Base-by-base conservation (phyloP, 257 asterid genomes). In the Solanum arcanum region DNA sequence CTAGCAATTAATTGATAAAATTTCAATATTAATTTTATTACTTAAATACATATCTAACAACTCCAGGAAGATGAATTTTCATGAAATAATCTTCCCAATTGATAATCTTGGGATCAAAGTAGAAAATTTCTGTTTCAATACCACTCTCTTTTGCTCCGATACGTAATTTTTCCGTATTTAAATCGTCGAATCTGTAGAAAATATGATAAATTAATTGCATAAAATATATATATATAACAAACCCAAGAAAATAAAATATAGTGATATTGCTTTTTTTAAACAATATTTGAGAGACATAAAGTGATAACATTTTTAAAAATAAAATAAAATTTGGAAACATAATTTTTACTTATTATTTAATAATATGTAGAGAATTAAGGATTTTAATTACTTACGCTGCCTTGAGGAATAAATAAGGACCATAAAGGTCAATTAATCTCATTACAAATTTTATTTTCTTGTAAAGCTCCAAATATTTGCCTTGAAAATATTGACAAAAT, bases 51-150 rank as follows among this genome's bases (percentile, higher is more conserved):
- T 94, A 89, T 90, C 94, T 96, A 2, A 95, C 98, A 7, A 89
- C 91, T 59, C 99, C 99, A 72, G 99, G 99, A 41, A 95, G 47
- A 90, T 96, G 98, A 41, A 46, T 91, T 29, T 89, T 92, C 92
- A 89, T 77, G 92, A 94, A 92, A 88, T 96, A 95, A 42, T 96
- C 99, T 35, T 92, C 98, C 99, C 98, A 96, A 68, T 91, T 88
- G 8, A 96, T 92, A 68, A 47, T 81, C 90, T 92, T 94, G 12
- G 98, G 96, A 88, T 96, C 98, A 86, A 95, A 96, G 88, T 90
- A 92, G 89, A 95, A 95, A 80, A 87, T 35, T 5, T 90, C 90
- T 21, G 60, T 82, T 85, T 94, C 96, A 1, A 12, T 83, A 2
- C 82, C 91, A 70, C 88, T 87, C 80, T 89, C 94, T 86, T 87